phyloP scores from a whole-genome alignment of 192 early-diverging fungal species.

The Allomyces arbusculus region DNA sequence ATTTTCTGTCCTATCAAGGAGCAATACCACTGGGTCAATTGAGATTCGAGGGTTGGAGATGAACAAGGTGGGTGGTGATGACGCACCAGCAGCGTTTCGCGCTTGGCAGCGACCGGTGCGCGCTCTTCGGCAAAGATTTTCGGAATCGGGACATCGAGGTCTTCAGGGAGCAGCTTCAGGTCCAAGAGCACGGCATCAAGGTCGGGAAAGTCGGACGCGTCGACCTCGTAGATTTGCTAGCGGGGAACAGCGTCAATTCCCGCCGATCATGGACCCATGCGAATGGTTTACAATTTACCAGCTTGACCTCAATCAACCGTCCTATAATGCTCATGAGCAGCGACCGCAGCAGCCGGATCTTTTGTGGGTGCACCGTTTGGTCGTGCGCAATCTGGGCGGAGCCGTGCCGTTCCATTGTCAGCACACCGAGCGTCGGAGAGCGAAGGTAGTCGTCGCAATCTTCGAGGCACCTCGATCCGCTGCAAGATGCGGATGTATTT shows the following conservation, averaged over 20 bases:
- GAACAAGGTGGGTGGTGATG: background rate
- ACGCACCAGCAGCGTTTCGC: constrained; percentile 13
- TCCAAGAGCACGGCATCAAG: constrained; percentile 29
- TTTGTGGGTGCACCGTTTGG: constrained; percentile 38
- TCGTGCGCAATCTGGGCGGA: constrained; percentile 26
- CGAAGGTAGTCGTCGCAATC: too few relatives aligned
- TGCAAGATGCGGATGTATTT: constrained; percentile 31
- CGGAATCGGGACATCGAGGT: constrained; percentile 25
- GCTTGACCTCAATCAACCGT: constrained; percentile 22
- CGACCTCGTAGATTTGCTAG: constrained; percentile 36
- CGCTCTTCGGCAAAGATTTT: constrained; percentile 29
- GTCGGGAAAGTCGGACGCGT: constrained; percentile 25
- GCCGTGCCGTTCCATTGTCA: constrained; percentile 17
- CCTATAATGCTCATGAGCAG: constrained; percentile 26
- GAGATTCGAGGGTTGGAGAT: too few relatives aligned
- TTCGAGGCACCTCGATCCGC: too few relatives aligned
- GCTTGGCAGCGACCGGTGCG: constrained; percentile 8
- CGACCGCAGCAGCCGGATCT: constrained; percentile 27
- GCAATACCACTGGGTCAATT: too few relatives aligned
- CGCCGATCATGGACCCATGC: too few relatives aligned
- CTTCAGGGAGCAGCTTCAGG: constrained; percentile 32
- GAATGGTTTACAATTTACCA: too few relatives aligned
- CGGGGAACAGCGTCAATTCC: too few relatives aligned
- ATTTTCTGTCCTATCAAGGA: too few relatives aligned
- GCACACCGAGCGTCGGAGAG: background rate